These are phyloP conservation scores for Rhizopogon roseolus DNA, from an alignment of 768 basidiomycete genomes.

Conservation along the genomic window DNA sequence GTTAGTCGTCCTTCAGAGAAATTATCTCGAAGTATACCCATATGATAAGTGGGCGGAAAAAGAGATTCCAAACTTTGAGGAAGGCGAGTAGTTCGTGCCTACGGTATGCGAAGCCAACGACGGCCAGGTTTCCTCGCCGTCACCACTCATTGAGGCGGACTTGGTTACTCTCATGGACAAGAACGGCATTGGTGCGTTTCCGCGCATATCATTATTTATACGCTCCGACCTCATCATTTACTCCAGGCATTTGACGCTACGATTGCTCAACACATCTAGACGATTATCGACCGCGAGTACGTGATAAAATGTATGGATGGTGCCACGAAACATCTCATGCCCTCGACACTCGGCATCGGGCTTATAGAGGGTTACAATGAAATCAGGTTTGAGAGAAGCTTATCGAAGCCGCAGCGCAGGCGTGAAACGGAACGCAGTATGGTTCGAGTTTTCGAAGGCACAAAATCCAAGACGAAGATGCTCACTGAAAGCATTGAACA, in stretches of 20 bases:
- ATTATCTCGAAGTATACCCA: slow-evolving; percentile 89
- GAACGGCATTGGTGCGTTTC: no score
- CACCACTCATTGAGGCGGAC: slow-evolving; percentile 92
- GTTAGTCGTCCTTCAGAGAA: slow-evolving; percentile 71
- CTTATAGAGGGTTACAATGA: no score
- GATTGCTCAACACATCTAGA: slow-evolving; percentile 95
- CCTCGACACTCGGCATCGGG: no score
- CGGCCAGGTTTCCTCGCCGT: slow-evolving; percentile 78
- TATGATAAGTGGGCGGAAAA: no score
- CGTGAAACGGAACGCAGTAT: slow-evolving; percentile 95
- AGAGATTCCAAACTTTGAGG: no score
- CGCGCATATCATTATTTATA: no score
- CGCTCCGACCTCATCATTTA: not conserved
- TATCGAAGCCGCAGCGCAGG: slow-evolving; percentile 89
- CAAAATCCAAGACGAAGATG: slow-evolving; percentile 77
- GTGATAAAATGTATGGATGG: slow-evolving; percentile 84
- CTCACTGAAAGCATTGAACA: slow-evolving; percentile 74
- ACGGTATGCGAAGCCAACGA: slow-evolving; percentile 77
- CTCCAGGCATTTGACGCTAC: slow-evolving; percentile 94
- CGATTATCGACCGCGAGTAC: slow-evolving; percentile 87
- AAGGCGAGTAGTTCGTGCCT: slow-evolving; percentile 84
- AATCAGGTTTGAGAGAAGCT: no score
- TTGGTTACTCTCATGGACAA: no score
- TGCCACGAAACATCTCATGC: no score
- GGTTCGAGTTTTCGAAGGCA: slow-evolving; percentile 89